phyloP scores from a whole-genome alignment of 2,329 filamentous ascomycete species.

The Alternaria sp. region DNA sequence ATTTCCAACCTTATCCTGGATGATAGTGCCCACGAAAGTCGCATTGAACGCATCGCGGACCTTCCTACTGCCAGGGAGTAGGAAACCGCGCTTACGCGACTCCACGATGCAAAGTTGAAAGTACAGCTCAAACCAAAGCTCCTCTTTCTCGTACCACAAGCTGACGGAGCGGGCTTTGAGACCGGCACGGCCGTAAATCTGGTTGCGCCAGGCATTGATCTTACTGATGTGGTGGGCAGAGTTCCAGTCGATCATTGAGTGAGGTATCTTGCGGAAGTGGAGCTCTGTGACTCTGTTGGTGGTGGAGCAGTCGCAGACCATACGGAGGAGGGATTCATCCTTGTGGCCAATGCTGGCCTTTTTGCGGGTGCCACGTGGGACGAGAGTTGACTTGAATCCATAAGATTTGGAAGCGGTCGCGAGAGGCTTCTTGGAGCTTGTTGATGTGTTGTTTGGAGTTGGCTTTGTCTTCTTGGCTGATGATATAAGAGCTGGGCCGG shows the following conservation, averaged over 20 bases:
- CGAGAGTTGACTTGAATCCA: conserved; percentile 6
- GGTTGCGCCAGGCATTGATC: conserved; percentile 36
- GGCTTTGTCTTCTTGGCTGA: not conserved
- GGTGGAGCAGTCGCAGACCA: conserved; percentile 21
- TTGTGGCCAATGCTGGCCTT: conserved; percentile 16
- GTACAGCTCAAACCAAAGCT: conserved; percentile 29
- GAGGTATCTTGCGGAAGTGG: conserved; percentile 28
- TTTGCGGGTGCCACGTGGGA: conserved; percentile 19
- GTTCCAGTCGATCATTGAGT: conserved; percentile 30
- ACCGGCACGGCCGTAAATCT: conserved; percentile 33
- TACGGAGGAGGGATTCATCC: conserved; percentile 20
- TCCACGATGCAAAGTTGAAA: conserved; percentile 27
- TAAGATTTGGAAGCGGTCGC: not conserved
- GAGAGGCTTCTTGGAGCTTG: not conserved
- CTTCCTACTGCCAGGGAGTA: conserved; percentile 8
- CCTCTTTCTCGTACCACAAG: conserved; percentile 28
- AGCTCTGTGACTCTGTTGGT: conserved; percentile 19
- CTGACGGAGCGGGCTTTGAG: conserved; percentile 22
- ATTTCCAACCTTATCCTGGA: conserved; percentile 8
- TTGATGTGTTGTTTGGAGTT: too few species aligned
- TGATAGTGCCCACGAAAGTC: conserved; percentile 18
- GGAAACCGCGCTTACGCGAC: conserved; percentile 14
- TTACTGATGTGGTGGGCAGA: conserved; percentile 24
- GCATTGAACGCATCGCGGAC: conserved; percentile 26
- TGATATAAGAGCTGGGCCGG: not conserved